Evolutionary conservation across 2,329 filamentous ascomycete species (phyloP).

Genomic region (Polytolypa hystricis): DNA sequence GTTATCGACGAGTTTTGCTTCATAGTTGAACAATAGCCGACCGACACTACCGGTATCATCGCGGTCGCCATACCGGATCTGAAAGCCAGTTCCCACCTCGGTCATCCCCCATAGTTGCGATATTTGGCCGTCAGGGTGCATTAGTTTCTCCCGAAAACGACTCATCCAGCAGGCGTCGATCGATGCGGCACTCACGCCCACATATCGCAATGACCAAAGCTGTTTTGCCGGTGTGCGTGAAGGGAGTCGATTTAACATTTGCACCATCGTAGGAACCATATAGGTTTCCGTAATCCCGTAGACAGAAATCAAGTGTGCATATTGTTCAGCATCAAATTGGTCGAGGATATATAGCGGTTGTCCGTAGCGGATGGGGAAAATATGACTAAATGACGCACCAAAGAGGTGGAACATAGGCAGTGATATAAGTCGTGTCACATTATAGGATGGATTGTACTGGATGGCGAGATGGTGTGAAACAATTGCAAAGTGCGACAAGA

Average conservation of each 20-base stretch:
- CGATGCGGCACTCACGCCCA: slow-evolving; percentile 36
- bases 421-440: slow-evolving; percentile 35
- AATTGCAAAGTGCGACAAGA: slow-evolving; percentile 47
- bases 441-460: slow-evolving; percentile 31
- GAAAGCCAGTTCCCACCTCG: slow-evolving; percentile 39
- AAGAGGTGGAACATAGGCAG: slow-evolving; percentile 45
- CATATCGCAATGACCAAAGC: slow-evolving; percentile 30
- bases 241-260: slow-evolving; percentile 36
- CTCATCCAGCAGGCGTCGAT: slow-evolving; percentile 40
- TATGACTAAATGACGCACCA: slow-evolving; percentile 31
- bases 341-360: slow-evolving; percentile 34
- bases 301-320: slow-evolving; percentile 35
- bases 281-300: slow-evolving; percentile 41
- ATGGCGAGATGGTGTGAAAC: slow-evolving; percentile 42
- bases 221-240: slow-evolving; percentile 34
- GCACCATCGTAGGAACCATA: slow-evolving; percentile 43
- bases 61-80: slow-evolving; percentile 31
- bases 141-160: slow-evolving; percentile 34
- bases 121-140: slow-evolving; percentile 28
- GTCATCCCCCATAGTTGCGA: slow-evolving; percentile 47
- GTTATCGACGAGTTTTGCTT: slow-evolving; percentile 46
- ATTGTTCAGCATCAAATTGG: slow-evolving; percentile 38
- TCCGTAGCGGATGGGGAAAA: slow-evolving; percentile 31
- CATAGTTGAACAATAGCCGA: slow-evolving; percentile 32
- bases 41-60: slow-evolving; percentile 41